These are phyloP conservation scores for Candida ipomoeae DNA, from an alignment of 805 yeast genomes.

Conservation along the genomic window DNA sequence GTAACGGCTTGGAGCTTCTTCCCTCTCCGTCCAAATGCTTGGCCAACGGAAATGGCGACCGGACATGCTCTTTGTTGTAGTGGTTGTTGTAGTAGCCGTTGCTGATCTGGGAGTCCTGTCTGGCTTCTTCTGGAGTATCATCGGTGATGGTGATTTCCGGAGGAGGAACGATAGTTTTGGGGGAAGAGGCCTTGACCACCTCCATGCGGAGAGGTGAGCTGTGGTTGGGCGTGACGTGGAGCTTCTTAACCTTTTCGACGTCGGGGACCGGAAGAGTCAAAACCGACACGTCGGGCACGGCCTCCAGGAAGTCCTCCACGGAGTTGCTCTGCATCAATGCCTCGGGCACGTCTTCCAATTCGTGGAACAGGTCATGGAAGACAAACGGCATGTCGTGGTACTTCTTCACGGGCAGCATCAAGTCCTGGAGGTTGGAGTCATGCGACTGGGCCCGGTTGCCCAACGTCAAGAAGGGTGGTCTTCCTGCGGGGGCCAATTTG, in stretches of 20 bases:
- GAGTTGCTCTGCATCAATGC: slow-evolving; percentile 24
- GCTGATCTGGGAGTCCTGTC: slow-evolving; percentile 4
- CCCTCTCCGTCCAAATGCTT: slow-evolving; percentile 35
- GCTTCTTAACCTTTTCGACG: slow-evolving; percentile 5
- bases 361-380: slow-evolving; percentile 29
- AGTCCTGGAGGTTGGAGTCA: slow-evolving; percentile 36
- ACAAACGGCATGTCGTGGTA: slow-evolving; percentile 28
- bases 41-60: slow-evolving; percentile 39
- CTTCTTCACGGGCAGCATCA: slow-evolving; percentile 13
- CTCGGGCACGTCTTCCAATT: slow-evolving; percentile 40
- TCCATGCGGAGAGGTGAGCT: slow-evolving; percentile 17
- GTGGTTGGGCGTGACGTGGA: slow-evolving; percentile 7
- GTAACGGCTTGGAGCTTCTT: slow-evolving; percentile 6
- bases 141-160: slow-evolving; percentile 5
- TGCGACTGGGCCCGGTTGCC: slow-evolving; percentile 38
- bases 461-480: slow-evolving; percentile 33
- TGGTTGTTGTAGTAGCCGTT: slow-evolving; percentile 38
- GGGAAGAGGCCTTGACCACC: slow-evolving; percentile 6
- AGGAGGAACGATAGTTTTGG: slow-evolving; percentile 3
- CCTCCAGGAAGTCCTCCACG: slow-evolving; percentile 6
- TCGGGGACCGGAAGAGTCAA: background rate
- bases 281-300: background rate
- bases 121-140: slow-evolving; percentile 6
- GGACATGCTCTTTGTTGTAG: slow-evolving; percentile 43
- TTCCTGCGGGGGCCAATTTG: slow-evolving; percentile 29